Percentiles rank a stretch among this genome's conserved stretches.
Conservation (phyloP, 2,329 filamentous ascomycete species). For the Ceratocystis destructans region DNA sequence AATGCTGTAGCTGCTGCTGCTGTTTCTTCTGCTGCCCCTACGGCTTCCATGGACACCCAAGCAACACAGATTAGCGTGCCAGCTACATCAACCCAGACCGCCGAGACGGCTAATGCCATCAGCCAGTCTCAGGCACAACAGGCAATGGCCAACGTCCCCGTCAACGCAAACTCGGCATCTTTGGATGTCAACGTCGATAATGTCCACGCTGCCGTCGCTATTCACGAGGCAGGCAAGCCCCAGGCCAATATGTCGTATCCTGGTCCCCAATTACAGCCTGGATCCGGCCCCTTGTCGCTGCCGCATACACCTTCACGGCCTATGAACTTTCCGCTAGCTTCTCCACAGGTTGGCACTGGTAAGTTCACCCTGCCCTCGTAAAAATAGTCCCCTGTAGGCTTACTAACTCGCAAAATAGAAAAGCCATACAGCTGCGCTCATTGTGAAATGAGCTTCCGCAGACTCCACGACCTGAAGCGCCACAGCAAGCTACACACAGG, state of each 20-base stretch:
- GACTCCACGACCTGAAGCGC: slow-evolving; percentile 87
- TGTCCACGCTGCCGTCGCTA: slow-evolving; percentile 22
- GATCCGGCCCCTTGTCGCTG: slow-evolving; percentile 26
- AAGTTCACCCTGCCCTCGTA: background rate
- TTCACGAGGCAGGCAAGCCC: slow-evolving; percentile 26
- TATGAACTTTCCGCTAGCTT: slow-evolving; percentile 45
- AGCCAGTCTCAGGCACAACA: slow-evolving; percentile 37
- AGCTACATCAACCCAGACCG: slow-evolving; percentile 23
- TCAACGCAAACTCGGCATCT: slow-evolving; percentile 38
- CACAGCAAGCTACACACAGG: slow-evolving; percentile 95
- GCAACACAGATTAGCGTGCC: slow-evolving; percentile 25
- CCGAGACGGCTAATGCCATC: slow-evolving; percentile 28
- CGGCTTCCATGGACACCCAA: background rate
- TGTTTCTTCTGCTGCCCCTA: slow-evolving; percentile 32
- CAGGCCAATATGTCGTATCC: slow-evolving; percentile 43
- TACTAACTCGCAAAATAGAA: slow-evolving; percentile 35
- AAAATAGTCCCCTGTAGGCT: background rate
- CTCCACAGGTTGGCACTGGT: slow-evolving; percentile 21
- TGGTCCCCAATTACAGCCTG: slow-evolving; percentile 33
- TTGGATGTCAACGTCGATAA: slow-evolving; percentile 41
- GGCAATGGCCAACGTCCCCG: slow-evolving; percentile 31
- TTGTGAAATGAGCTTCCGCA: slow-evolving; percentile 84
- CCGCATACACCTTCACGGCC: slow-evolving; percentile 35
- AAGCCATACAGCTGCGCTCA: slow-evolving; percentile 91
- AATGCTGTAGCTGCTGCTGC: slow-evolving; percentile 36